Evolutionary conservation across 371 early-diverging fungal genomes (phyloP).

Genomic region (Gilbertella persicaria): DNA sequence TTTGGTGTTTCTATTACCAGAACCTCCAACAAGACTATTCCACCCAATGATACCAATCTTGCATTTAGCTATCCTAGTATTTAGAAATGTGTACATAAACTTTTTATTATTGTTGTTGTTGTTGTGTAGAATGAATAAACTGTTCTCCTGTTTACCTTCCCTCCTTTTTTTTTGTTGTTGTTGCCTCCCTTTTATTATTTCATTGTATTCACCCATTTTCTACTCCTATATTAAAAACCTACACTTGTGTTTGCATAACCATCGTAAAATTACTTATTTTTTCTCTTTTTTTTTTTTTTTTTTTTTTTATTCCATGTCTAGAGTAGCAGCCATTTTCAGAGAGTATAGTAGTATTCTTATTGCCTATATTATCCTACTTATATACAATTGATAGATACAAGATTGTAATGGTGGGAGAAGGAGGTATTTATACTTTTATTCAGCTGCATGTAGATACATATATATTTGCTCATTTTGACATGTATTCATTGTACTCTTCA

Average conservation of each 20-base stretch:
- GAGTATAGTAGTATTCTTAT: background rate
- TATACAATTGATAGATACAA: conserved; percentile 37
- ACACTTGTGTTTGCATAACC: too few species aligned
- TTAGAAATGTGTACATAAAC: background rate
- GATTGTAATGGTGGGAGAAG: conserved; percentile 80
- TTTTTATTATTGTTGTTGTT: too few species aligned
- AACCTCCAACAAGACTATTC: conserved; percentile 2
- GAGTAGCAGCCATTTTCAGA: conserved; percentile 7
- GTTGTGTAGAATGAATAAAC: too few species aligned
- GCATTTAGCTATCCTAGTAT: too few species aligned
- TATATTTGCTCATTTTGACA: background rate
- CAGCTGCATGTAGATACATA: background rate
- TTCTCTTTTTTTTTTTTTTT: conserved; percentile 4
- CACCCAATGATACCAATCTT: background rate
- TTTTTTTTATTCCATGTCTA: conserved; percentile 7
- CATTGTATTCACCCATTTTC: too few species aligned
- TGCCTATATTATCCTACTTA: background rate
- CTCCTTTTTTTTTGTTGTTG: too few species aligned
- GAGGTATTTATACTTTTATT: conserved; percentile 25
- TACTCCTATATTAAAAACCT: too few species aligned
- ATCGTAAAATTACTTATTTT: too few species aligned
- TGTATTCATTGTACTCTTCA: too few species aligned
- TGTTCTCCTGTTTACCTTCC: too few species aligned
- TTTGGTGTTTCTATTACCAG: conserved; percentile 5
- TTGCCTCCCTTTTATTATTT: too few species aligned